Evolutionary conservation across 2,329 filamentous ascomycete species (phyloP), one percentile per base, ranked within the genome.

Genomic region (Fusarium sterilihyphosum): DNA sequence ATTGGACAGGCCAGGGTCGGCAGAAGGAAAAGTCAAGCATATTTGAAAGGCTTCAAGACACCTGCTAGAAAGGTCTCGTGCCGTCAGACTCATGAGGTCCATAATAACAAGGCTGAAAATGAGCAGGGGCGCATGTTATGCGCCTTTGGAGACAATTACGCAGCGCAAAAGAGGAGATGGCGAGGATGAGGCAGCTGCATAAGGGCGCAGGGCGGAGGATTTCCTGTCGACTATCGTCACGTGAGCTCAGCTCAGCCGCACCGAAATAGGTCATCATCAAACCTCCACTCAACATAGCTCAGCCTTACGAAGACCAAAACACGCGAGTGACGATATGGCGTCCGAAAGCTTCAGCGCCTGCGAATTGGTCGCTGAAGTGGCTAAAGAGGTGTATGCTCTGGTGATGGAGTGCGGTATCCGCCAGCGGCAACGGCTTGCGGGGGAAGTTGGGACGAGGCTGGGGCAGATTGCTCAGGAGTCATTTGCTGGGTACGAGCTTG

Each of bases 91-190:
- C 57, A 60, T 60, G 0, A 60, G 24, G 12, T 60, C 57, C 57
- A 60, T 49, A 2, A 13, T 11, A 8, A 0, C 0, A 2, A 38
- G 0, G 4, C 0, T 1, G 0, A 2, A 26, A 16, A 6, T 22
- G 9, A 6, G 7, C 4, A n/a, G 5, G 2, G 6, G 49, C 4
- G 3, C 17, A 24, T 24, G 20, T 14, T 12, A 2, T 17, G 12
- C 2, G 35, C 16, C 1, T 4, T 17, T 9, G 3, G 8, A 0
- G 35, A 37, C 3, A 9, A 37, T 16, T 5, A 37, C 0, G 35
- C 35, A 37, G 35, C 20, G 1, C 38, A 41, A 13, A 14, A 44
- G 41, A 24, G 41, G 41, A n/a, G 46, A 31, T 13, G 33, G 2
- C 2, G n/a, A 40, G 44, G 8, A 29, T 22, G 8, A 47, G 44